Conservation (phyloP, 305 asterid species). For the Fraxinus floribunda region DNA sequence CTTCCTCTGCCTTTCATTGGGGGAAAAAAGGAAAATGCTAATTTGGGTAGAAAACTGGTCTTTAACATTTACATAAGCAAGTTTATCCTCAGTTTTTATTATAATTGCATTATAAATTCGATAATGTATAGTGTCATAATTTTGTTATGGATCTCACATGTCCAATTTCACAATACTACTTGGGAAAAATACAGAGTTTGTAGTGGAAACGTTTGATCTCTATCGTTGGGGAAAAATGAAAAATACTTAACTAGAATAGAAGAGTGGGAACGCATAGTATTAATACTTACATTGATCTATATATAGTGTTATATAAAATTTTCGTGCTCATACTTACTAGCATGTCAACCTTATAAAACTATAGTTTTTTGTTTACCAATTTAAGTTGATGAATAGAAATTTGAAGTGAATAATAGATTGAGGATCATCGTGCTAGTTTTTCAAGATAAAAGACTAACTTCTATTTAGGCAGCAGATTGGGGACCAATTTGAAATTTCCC, state of each 20-base stretch:
- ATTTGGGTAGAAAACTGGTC: not conserved
- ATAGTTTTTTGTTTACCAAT: not conserved
- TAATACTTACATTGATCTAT: too few relatives aligned
- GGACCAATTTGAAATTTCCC: not conserved
- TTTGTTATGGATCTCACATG: not conserved
- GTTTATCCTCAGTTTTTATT: not conserved
- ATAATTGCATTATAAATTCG: not conserved
- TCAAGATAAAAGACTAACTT: not conserved
- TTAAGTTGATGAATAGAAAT: not conserved
- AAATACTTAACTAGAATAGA: not conserved
- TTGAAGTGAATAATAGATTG: not conserved
- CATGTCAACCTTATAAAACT: not conserved
- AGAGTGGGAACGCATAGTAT: not conserved
- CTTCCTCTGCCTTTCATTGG: constrained; percentile 31
- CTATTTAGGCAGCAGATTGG: not conserved
- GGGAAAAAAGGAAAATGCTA: not conserved
- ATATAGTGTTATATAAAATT: not conserved
- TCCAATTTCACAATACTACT: not conserved
- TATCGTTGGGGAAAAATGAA: not conserved
- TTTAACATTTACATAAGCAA: not conserved
- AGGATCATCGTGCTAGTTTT: not conserved
- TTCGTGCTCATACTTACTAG: not conserved
- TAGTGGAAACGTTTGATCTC: not conserved
- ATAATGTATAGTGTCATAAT: not conserved
- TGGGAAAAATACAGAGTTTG: too few relatives aligned